A percentile compares a stretch with the other conserved stretches of the same genome.
Evolutionary conservation across 192 early-diverging fungal species (phyloP).

Genomic region (Spizellomyces punctatus): DNA sequence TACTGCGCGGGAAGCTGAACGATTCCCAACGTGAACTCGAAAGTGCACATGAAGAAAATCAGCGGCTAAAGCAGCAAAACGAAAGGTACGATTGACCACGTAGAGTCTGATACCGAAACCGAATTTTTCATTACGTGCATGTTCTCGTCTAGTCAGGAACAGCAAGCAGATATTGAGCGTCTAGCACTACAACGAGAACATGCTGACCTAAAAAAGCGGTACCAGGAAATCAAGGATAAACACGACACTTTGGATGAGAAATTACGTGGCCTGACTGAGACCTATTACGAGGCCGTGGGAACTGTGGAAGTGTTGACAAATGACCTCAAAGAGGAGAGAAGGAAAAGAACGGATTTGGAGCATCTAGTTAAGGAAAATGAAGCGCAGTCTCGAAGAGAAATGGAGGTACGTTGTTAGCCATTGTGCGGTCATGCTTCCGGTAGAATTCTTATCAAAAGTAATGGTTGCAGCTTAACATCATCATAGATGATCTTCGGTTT

Average conservation of each 20-base stretch:
- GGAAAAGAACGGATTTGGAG: constrained; percentile 40
- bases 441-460: too few species aligned
- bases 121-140: background rate
- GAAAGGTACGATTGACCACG: constrained; percentile 2
- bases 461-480: constrained; percentile 37
- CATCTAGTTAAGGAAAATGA: constrained; percentile 25
- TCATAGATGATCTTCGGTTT: constrained; percentile 51
- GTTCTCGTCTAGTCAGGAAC: constrained; percentile 36
- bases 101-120: background rate
- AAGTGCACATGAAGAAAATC: constrained; percentile 5
- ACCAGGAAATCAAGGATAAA: constrained; percentile 31
- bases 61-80: background rate
- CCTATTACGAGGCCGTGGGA: constrained; percentile 42
- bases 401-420: constrained; percentile 27
- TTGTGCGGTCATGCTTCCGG: background rate
- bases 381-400: constrained; percentile 23
- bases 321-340: constrained; percentile 56
- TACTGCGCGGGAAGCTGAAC: constrained; percentile 45
- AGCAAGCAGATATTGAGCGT: constrained; percentile 45
- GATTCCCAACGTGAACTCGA: constrained; percentile 38
- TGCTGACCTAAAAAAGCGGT: constrained; percentile 33
- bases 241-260: constrained; percentile 42
- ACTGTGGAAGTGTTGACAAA: constrained; percentile 41
- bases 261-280: constrained; percentile 36
- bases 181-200: constrained; percentile 50